Percentiles rank a stretch among this genome's conserved stretches.
phyloP scores from a whole-genome alignment of 139 green algal genomes.

The Haematococcus sp. region DNA sequence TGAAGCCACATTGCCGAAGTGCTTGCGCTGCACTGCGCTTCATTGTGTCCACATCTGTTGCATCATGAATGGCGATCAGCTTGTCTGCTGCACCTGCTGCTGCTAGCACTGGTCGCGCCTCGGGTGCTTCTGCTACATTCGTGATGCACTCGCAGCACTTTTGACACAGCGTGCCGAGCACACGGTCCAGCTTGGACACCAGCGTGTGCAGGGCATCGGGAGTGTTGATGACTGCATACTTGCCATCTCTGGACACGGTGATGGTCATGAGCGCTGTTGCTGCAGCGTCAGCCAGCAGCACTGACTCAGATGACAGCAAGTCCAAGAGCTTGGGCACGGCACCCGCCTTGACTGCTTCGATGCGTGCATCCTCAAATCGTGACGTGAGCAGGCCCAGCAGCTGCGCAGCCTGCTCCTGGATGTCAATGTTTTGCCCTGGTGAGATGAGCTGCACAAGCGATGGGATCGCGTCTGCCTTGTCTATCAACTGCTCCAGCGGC shows the following conservation, averaged over 20 bases:
- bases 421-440: not conserved
- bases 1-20: constrained; percentile 42
- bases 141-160: not conserved
- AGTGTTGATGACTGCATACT: constrained; percentile 43
- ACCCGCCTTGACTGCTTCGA: constrained; percentile 29
- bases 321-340: constrained; percentile 28
- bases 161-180: not conserved
- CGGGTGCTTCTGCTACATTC: constrained; percentile 33
- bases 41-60: constrained; percentile 3
- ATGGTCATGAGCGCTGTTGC: constrained; percentile 43
- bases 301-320: constrained; percentile 13
- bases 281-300: constrained; percentile 27
- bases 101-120: constrained; percentile 20
- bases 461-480: constrained; percentile 10
- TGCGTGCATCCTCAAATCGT: constrained; percentile 22
- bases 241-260: constrained; percentile 42
- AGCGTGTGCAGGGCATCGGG: constrained; percentile 3
- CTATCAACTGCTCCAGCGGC: constrained; percentile 15
- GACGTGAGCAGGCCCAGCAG: constrained; percentile 34
- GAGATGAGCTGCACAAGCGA: constrained; percentile 15
- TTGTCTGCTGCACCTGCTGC: constrained; percentile 8
- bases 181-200: constrained; percentile 12
- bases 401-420: constrained; percentile 33
- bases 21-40: constrained; percentile 29
- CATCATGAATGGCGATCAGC: constrained; percentile 20